Evolutionary conservation across 1,284 basidiomycete genomes (phyloP).

Genomic region (Wallemia mellicola): DNA sequence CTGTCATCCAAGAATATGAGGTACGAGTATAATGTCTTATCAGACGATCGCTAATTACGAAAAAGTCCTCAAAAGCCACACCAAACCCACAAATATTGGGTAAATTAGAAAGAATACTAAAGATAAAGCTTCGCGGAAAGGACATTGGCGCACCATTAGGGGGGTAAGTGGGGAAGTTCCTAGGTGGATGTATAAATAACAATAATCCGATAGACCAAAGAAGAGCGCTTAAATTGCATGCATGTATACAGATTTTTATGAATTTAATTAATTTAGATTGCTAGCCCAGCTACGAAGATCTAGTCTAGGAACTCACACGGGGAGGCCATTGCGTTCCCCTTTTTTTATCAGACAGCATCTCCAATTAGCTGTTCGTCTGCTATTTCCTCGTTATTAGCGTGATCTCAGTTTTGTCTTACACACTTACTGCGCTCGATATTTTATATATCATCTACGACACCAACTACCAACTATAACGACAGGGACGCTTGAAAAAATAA

Average conservation of each 20-base stretch:
- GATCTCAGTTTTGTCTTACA: no score
- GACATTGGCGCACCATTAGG: constrained; percentile 1
- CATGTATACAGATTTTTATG: no score
- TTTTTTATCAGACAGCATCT: no score
- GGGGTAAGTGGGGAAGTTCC: neutral
- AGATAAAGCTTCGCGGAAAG: constrained; percentile 62
- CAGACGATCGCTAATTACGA: neutral
- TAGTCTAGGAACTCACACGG: no score
- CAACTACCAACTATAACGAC: neutral
- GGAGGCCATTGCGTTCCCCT: no score
- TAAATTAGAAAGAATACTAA: constrained; percentile 69
- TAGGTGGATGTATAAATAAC: neutral
- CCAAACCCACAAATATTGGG: constrained; percentile 67
- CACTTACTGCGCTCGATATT: neutral
- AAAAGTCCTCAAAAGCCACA: constrained; percentile 35
- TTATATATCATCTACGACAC: neutral
- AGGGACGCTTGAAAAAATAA: neutral
- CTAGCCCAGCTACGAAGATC: no score
- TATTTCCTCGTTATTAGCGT: no score
- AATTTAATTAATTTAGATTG: no score
- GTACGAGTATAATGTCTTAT: neutral
- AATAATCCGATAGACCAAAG: neutral
- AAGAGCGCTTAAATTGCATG: no score
- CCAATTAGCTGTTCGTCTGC: no score
- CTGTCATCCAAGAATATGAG: constrained; percentile 68